Conservation (phyloP, 2,329 filamentous ascomycete genomes). For the Bipolaris gigantea region DNA sequence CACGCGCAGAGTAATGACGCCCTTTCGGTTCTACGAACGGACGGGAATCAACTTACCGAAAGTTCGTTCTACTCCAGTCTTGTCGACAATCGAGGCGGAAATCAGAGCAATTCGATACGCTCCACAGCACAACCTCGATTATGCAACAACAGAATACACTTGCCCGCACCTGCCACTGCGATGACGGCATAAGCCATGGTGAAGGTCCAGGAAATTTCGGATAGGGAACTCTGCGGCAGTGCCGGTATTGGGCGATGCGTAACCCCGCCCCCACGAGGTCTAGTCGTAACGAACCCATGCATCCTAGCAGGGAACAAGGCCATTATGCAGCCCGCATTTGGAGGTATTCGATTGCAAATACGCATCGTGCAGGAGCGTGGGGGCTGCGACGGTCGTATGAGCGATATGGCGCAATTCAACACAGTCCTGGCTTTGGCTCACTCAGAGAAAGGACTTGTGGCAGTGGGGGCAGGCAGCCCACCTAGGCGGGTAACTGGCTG, state of each 20-base stretch:
- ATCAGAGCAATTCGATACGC: not conserved
- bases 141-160: not conserved
- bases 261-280: not conserved
- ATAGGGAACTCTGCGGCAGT: not conserved
- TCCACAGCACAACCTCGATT: not conserved
- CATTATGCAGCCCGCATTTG: not conserved
- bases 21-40: too few species aligned
- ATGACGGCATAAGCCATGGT: not conserved
- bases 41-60: not conserved
- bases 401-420: conserved; percentile 29
- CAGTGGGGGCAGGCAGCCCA: conserved; percentile 24
- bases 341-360: not conserved
- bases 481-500: conserved; percentile 22
- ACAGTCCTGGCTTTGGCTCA: conserved; percentile 19
- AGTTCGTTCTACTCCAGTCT: not conserved
- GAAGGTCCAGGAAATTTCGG: not conserved
- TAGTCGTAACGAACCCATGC: not conserved
- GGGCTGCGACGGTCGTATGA: conserved; percentile 12
- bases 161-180: not conserved
- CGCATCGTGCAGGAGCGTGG: conserved; percentile 30
- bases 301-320: conserved; percentile 3
- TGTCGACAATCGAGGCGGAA: not conserved
- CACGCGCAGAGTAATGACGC: not conserved
- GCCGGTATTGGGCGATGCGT: not conserved
- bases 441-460: conserved; percentile 17